These are phyloP conservation scores for Trichoderma asperellum DNA, from an alignment of 2,329 filamentous ascomycete genomes.

Conservation along the genomic window DNA sequence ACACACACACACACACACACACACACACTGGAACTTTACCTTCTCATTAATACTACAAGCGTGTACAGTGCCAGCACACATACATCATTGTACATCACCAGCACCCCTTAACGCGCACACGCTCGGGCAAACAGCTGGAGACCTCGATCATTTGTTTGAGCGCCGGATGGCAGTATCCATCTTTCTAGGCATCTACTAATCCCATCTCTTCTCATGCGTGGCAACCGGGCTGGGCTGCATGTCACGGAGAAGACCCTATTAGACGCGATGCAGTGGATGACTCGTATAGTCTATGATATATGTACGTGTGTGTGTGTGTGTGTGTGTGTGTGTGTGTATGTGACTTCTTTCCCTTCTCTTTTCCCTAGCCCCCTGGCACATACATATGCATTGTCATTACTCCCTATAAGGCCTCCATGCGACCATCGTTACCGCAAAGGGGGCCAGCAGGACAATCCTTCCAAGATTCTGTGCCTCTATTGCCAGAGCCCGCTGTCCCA, in stretches of 20 bases:
- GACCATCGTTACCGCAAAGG: background rate
- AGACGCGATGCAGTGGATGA: background rate
- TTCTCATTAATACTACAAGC: background rate
- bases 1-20: background rate
- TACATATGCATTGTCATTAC: background rate
- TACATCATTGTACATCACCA: background rate
- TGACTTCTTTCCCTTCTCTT: background rate
- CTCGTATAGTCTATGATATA: background rate
- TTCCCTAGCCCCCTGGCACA: background rate
- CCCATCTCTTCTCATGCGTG: background rate
- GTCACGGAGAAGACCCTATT: background rate
- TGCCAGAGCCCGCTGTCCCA: background rate
- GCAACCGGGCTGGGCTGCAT: background rate
- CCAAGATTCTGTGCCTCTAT: background rate
- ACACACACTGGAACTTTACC: background rate
- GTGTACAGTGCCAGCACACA: background rate
- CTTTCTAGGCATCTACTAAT: slow-evolving; percentile 7
- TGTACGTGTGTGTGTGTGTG: background rate
- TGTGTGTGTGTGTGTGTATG: background rate
- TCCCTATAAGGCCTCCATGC: background rate
- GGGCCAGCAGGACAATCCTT: background rate
- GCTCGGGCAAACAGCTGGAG: background rate
- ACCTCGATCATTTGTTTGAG: background rate
- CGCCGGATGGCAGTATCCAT: background rate
- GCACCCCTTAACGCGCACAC: background rate